Evolutionary conservation across 2,329 filamentous ascomycete genomes (phyloP).

Genomic region (Bipolaris cookei): DNA sequence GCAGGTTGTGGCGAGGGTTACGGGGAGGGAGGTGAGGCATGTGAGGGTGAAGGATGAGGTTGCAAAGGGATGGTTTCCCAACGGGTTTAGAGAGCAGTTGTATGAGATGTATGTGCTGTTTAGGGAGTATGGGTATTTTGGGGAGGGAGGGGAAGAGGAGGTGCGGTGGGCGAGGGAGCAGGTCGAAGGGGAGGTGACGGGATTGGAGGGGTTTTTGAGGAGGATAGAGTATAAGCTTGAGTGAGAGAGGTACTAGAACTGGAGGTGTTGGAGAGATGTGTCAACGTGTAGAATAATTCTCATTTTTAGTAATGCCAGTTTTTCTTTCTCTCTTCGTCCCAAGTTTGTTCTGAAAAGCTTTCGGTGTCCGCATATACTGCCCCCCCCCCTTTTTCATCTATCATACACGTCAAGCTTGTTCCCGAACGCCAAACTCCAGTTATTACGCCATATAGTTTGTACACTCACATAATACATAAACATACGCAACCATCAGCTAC

Average conservation of each 20-base stretch:
- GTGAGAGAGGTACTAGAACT: slow-evolving; percentile 9
- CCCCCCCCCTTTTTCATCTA: neutral
- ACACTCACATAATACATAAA: neutral
- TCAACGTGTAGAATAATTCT: neutral
- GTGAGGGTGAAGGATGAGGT: slow-evolving; percentile 36
- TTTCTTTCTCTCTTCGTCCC: neutral
- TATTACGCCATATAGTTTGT: neutral
- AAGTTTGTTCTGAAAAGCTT: neutral
- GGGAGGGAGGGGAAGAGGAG: slow-evolving; percentile 26
- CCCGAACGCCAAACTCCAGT: neutral
- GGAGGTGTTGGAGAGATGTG: neutral
- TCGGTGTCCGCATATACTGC: too few relatives aligned
- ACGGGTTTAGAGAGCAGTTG: slow-evolving; percentile 24
- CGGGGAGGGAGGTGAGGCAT: slow-evolving; percentile 47
- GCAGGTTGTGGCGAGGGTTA: slow-evolving; percentile 48
- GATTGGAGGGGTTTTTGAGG: slow-evolving; percentile 37
- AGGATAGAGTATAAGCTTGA: slow-evolving; percentile 30
- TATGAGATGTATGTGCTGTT: slow-evolving; percentile 37
- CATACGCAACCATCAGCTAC: neutral
- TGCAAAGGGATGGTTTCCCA: slow-evolving; percentile 33
- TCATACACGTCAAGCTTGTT: neutral
- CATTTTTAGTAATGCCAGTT: neutral
- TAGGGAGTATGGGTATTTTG: slow-evolving; percentile 43
- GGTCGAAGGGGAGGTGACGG: slow-evolving; percentile 32
- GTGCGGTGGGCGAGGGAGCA: slow-evolving; percentile 38